Evolutionary conservation across 371 early-diverging fungal species (phyloP), one percentile per base, ranked within the genome.

Genomic region (Zopfochytrium polystomum): DNA sequence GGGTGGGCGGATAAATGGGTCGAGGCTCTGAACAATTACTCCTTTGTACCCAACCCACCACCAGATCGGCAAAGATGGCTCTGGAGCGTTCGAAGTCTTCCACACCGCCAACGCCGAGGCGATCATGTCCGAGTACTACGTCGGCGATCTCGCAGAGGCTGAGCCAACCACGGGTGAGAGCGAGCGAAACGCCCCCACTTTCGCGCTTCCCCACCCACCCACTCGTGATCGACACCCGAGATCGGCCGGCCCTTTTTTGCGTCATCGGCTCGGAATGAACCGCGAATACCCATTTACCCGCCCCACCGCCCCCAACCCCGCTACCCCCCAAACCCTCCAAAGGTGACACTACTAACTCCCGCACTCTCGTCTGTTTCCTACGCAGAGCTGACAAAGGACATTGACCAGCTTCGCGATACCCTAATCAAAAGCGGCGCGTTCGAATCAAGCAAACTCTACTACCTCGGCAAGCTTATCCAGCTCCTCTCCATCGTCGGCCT

Each of bases 41-140:
- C n/a, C 9, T 38, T 38, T 11, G 11, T 6, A 13, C 20, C 18
- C 52, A 9, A 52, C 52, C 13, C 26, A 31, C 9, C 22, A 2
- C 1, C 42, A 91, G 64, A 73, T 87, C 22, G 92, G 95, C 64
- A 87, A 84, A 67, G 92, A 92, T 64, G 89, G 87, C 52, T 84
- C 92, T 45, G 93, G 90, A 65, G 88, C 89, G 6, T 95, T 95
- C 70, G 85, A 90, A 63, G 87, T 86, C 23, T 89, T 92, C 85
- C 93, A 92, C 68, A 85, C 85, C 18, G 79, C 77, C 61, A 76
- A 82, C 53, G 82, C 89, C 20, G 79, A 82, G 60, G 83, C 87
- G 68, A 73, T 85, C 3, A 74, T 92, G 55, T 85, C 86, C 64
- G 85, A 90, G 74, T 87, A 80, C 65, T 90, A 90, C 68, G 88